Base-by-base conservation (phyloP, 2,329 filamentous ascomycete species). In the Ploettnerulaceae sp. region DNA sequence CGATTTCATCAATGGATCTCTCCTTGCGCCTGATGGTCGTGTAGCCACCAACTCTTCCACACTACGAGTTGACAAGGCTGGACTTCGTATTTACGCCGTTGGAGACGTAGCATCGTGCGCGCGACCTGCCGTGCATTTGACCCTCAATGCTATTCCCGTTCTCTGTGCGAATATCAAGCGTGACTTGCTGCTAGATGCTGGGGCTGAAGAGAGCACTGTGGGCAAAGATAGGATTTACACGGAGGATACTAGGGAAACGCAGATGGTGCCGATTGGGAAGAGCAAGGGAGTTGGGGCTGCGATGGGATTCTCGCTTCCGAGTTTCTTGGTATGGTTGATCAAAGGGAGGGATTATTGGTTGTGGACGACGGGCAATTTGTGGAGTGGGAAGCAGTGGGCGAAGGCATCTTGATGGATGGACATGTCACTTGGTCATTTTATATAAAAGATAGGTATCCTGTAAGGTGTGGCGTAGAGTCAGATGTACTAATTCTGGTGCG, bases 341-440 rank as follows among this genome's bases (percentile, higher is more conserved):
- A 76, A 76, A 55, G 71, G 73, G 1, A 60, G 71, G 14, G 71
- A 75, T 50, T 74, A 74, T 50, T 77, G 71, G 70, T 45, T 76
- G 21, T 73, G 71, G 69, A 74, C 70, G 7, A 71, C 69, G 1
- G 68, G 60, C 0, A 55, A 55, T 3, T 45, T 76, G 11, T 77
- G 74, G 74, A 74, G 61, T 59, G 74, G 73, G 12, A 70, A 70
- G 45, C 70, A 74, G 38, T 77, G 72, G 71, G 62, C 59, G 7
- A 75, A 74, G 55, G 68, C 71, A 71, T 68, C 36, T 8, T 49
- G 42, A 49, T 20, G 7, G 5, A 22, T n/a, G n/a, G n/a, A n/a
- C n/a, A n/a, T n/a, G n/a, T n/a, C n/a, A n/a, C n/a, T n/a, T n/a
- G n/a, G n/a, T n/a, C n/a, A n/a, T n/a, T n/a, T n/a, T n/a, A n/a